A percentile compares a stretch with the other conserved stretches of the same genome.
phyloP scores from a whole-genome alignment of 305 asterid species.

The Lippia alba region DNA sequence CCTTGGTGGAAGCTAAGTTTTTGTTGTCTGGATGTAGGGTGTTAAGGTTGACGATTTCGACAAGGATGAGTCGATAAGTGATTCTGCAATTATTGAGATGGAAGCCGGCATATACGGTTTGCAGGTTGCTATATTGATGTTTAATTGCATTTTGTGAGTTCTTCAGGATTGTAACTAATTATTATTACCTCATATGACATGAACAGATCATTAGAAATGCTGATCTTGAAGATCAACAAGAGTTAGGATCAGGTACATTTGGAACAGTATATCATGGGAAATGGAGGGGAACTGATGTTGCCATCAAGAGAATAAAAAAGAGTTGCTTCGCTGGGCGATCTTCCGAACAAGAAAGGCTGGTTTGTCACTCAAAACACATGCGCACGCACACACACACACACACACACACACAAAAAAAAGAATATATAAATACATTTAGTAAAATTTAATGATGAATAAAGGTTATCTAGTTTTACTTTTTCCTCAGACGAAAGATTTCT shows the following conservation, averaged over 20 bases:
- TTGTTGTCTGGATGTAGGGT: slow-evolving; percentile 50
- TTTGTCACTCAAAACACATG: slow-evolving; percentile 37
- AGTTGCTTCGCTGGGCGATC: slow-evolving; percentile 84
- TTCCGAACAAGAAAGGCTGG: slow-evolving; percentile 88
- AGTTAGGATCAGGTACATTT: slow-evolving; percentile 92
- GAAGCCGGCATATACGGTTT: slow-evolving; percentile 83
- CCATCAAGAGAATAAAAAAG: slow-evolving; percentile 86
- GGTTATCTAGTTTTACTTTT: slow-evolving; percentile 11
- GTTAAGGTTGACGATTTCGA: slow-evolving; percentile 44
- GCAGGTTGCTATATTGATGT: slow-evolving; percentile 58
- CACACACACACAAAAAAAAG: not conserved
- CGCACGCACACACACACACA: not conserved
- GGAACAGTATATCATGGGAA: slow-evolving; percentile 94
- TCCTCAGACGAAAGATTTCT: slow-evolving; percentile 76
- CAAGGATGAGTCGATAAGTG: slow-evolving; percentile 51
- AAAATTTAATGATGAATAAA: not conserved
- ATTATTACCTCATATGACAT: slow-evolving; percentile 15
- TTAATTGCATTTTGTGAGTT: too few relatives aligned
- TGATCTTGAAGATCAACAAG: slow-evolving; percentile 89
- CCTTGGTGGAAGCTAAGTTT: slow-evolving; percentile 29
- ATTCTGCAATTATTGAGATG: slow-evolving; percentile 69
- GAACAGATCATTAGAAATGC: slow-evolving; percentile 73
- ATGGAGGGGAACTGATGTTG: slow-evolving; percentile 98
- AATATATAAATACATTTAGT: not conserved
- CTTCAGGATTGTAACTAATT: too few relatives aligned